A percentile compares a stretch with the other conserved stretches of the same genome.
These are phyloP conservation scores for Austroboletus rostrupii DNA, from an alignment of 1,284 basidiomycete genomes.

Conservation along the genomic window DNA sequence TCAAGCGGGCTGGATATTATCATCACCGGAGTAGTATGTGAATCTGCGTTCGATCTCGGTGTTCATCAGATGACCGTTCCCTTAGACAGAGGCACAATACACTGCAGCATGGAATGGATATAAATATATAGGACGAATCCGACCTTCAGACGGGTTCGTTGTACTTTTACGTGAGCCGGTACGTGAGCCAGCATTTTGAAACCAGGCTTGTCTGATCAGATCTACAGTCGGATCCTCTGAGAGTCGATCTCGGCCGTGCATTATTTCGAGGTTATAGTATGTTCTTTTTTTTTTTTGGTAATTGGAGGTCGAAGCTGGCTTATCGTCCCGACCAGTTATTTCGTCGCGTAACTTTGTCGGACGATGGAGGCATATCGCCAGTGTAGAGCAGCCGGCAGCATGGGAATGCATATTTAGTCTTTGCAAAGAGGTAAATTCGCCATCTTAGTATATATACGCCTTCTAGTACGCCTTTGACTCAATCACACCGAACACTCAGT, in stretches of 20 bases:
- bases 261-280: conserved; percentile 48
- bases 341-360: conserved; percentile 50
- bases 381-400: conserved; percentile 32
- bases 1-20: conserved; percentile 39
- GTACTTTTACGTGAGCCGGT: conserved; percentile 40
- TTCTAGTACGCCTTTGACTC: not conserved
- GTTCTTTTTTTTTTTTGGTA: not conserved
- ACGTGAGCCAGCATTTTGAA: conserved; percentile 15
- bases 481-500: not conserved
- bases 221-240: conserved; percentile 25
- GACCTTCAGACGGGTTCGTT: conserved; percentile 34
- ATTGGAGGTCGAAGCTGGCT: conserved; percentile 1
- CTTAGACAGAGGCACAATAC: conserved; percentile 44
- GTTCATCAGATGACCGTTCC: conserved; percentile 8
- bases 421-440: conserved; percentile 31
- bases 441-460: not conserved
- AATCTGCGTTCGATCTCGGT: not conserved
- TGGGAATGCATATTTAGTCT: conserved; percentile 53
- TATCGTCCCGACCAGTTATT: conserved; percentile 33
- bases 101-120: conserved; percentile 46
- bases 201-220: not conserved
- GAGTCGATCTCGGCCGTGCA: conserved; percentile 32
- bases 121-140: conserved; percentile 30
- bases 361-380: conserved; percentile 36
- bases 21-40: conserved; percentile 46